Evolutionary conservation across 257 asterid species (phyloP).

Genomic region (Anisodus acutangulus): DNA sequence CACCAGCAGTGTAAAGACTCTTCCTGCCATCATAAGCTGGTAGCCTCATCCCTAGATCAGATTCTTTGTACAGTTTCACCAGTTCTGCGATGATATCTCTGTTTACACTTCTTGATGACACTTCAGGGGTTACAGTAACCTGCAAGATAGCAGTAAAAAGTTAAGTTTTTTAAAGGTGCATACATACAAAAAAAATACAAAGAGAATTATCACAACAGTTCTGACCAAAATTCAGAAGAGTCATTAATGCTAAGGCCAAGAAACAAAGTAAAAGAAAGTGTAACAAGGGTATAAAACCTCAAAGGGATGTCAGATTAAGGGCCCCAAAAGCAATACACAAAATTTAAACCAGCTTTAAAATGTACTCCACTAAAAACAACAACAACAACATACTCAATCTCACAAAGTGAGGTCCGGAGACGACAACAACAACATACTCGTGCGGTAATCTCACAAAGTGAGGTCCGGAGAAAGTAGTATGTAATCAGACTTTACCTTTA

Average conservation of each 20-base stretch:
- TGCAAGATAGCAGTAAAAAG: conserved; percentile 41
- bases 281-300: conserved; percentile 41
- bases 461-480: no score
- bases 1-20: conserved; percentile 95
- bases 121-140: conserved; percentile 97
- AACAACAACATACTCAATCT: no score
- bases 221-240: conserved; percentile 40
- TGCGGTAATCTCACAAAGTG: no score
- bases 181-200: conserved; percentile 19
- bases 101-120: conserved; percentile 79
- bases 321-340: conserved; percentile 45
- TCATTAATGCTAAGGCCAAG: conserved; percentile 51
- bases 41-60: conserved; percentile 87
- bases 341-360: no score
- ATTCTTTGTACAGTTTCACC: conserved; percentile 76
- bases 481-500: no score
- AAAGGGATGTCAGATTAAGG: conserved; percentile 56
- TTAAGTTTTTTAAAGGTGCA: conserved; percentile 16
- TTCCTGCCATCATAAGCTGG: conserved; percentile 98
- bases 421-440: no score
- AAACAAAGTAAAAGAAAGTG: conserved; percentile 40
- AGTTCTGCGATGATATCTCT: conserved; percentile 88
- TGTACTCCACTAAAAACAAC: neutral
- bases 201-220: conserved; percentile 41
- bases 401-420: no score